A percentile compares a stretch with the other conserved stretches of the same genome.
Evolutionary conservation across 2,329 filamentous ascomycete species (phyloP).

Genomic region (Penicillium sp.): DNA sequence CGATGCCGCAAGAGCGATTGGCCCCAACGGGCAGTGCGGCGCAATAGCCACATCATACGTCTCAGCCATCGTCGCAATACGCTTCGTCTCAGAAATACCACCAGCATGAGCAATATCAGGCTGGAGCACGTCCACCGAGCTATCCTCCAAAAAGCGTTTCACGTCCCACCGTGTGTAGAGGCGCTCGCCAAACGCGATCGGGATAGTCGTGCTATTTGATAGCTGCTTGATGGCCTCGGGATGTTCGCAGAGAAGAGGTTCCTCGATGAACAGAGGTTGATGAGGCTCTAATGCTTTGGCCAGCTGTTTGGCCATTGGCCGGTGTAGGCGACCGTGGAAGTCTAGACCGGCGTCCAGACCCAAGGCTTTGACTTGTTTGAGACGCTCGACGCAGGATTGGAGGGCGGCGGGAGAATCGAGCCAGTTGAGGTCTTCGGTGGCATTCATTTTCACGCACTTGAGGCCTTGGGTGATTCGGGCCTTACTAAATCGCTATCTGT

Average conservation of each 20-base stretch:
- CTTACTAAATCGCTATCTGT: constrained; percentile 37
- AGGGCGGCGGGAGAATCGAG: constrained; percentile 70
- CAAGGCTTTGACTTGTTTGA: constrained; percentile 68
- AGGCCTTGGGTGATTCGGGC: constrained; percentile 45
- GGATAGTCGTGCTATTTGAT: constrained; percentile 65
- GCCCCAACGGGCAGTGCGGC: constrained; percentile 73
- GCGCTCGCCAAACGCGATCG: constrained; percentile 73
- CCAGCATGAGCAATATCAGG: constrained; percentile 72
- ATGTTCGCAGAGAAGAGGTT: constrained; percentile 71
- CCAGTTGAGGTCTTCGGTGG: constrained; percentile 74
- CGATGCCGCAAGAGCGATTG: constrained; percentile 71
- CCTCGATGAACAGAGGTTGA: constrained; percentile 72
- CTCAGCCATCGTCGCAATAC: constrained; percentile 71
- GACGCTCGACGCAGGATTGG: constrained; percentile 64
- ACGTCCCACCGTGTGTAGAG: constrained; percentile 74
- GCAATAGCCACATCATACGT: constrained; percentile 73
- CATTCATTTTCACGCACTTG: constrained; percentile 73
- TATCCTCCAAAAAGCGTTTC: constrained; percentile 69
- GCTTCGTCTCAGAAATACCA: constrained; percentile 70
- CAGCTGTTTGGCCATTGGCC: constrained; percentile 77
- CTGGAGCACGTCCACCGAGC: constrained; percentile 70
- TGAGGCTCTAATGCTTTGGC: constrained; percentile 67
- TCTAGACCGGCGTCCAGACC: constrained; percentile 77
- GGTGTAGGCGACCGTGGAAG: constrained; percentile 76
- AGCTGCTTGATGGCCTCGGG: constrained; percentile 66